Base-by-base conservation (phyloP, 805 yeast species). In the Lachancea sp. region DNA sequence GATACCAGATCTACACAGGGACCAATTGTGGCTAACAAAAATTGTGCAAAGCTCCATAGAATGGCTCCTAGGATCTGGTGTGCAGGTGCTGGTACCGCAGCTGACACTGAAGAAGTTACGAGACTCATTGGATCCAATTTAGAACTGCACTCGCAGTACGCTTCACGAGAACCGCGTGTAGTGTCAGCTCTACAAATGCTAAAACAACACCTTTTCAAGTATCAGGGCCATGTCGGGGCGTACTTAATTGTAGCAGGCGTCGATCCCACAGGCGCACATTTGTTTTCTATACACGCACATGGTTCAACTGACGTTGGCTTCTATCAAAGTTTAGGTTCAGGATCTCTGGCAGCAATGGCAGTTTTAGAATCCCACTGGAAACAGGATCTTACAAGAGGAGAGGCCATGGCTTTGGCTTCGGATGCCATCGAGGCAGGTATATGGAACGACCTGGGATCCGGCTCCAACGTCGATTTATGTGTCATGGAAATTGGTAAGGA, bases 41-140 rank as follows among this genome's bases (percentile, higher is more conserved):
- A 92, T 69, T 89, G 97, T 72, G 96, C 88, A 59, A 90, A 90
- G 66, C 72, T 92, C 49, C 97, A 90, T 67, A 70, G 94, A 52
- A 72, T 89, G 49, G 75, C 96, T 5, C 96, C 97, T 8, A 76
- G 74, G 57, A 88, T 89, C 60, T 90, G 97, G 97, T 90, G 98
- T 78, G 98, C 98, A 38, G 98, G 98, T 56, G 98, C 98, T 3
- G 98, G 98, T 64, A 92, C 98, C n/a, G 98, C 98, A 22, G 97
- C 98, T 6, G 98, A 92, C 62, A 92, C 97, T 9, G 97, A 92
- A 63, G 87, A 88, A 79, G 97, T 92, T 29, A 92, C 98, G 4
- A 96, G 88, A 63, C 72, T 92, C 58, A 88, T 88, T 51, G 78
- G 87, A 26, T 85, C 96, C 28, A 89, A 90, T 61, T 69, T 92